Evolutionary conservation across 2,329 filamentous ascomycete species (phyloP), one percentile per base, ranked within the genome.

Genomic region (Sclerotinia minor): DNA sequence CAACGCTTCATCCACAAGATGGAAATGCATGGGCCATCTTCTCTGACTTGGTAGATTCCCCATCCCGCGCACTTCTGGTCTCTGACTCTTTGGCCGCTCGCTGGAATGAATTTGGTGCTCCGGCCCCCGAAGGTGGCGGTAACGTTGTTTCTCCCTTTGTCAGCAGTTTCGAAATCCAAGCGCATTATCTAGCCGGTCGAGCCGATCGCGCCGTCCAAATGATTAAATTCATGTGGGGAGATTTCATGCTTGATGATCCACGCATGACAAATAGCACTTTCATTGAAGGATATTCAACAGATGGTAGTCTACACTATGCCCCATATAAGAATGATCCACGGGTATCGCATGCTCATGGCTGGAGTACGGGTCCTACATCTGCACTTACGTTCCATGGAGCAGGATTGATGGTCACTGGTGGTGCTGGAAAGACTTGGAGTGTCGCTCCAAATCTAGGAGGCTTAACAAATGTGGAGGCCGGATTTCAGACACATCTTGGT

Each of bases 211-310:
- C 86, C 0, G 77, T 89, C 0, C 79, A 84, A 15, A 80, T 89
- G 21, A 83, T 88, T 44, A 82, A 85, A 7, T 78, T 78, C 11
- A 80, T 79, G 60, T 89, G 86, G 86, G 86, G 86, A 15, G 87
- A 84, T 84, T 88, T 88, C 71, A 78, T 67, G 74, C 76, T 86
- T 21, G 79, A 82, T 68, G 81, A 87, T 68, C 80, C 82, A 0
- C 83, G 85, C 70, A 85, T 85, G n/a, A 87, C 86, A 0, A 79
- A 82, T 67, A 84, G 81, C 53, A 88, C 87, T 0, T 81, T 85
- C 26, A 81, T 87, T 35, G 87, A 89, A 75, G 86, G 86, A 0
- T 88, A 86, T 68, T 79, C 85, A 1, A 75, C 75, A 0, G 81
- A 88, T 70, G 85, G 85, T 3, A 77, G 81, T 54, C 75, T 81